phyloP scores from a whole-genome alignment of 768 basidiomycete genomes.

The Hygrophoropsis aurantiaca region DNA sequence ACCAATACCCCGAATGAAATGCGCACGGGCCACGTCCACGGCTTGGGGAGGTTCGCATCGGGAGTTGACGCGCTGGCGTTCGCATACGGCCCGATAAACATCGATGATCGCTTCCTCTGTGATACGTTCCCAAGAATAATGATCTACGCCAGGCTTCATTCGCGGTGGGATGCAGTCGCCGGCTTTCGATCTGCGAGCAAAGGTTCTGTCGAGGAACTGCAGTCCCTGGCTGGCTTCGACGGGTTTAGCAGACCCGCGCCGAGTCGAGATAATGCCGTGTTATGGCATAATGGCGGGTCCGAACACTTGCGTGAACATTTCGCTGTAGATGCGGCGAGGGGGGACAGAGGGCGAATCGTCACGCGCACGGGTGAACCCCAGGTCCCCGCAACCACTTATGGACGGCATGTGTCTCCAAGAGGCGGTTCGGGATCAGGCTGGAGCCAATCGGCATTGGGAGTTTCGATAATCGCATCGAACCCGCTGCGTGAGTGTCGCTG shows the following conservation, averaged over 20 bases:
- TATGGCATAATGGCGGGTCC: not conserved
- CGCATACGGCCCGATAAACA: no score
- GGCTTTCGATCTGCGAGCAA: not conserved
- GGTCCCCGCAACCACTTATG: no score
- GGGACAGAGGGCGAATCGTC: no score
- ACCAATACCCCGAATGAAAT: no score
- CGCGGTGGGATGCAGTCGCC: not conserved
- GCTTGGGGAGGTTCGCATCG: no score
- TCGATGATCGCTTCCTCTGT: no score
- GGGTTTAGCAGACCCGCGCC: not conserved
- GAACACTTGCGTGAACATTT: not conserved
- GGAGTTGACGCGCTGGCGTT: no score
- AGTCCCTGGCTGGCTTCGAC: not conserved
- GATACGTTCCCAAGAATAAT: no score
- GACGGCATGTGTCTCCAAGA: no score
- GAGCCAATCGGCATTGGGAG: not conserved
- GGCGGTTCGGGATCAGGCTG: no score
- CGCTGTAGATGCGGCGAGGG: not conserved
- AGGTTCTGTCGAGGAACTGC: not conserved
- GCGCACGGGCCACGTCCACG: no score
- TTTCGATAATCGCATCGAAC: constrained; percentile 1
- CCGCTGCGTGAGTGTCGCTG: not conserved
- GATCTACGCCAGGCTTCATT: not conserved
- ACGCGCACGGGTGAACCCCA: no score
- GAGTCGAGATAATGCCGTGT: constrained; percentile 1